Evolutionary conservation across 352 stramenopile species (phyloP), one percentile per base, ranked within the genome.

Genomic region (Ophiocytium majus): DNA sequence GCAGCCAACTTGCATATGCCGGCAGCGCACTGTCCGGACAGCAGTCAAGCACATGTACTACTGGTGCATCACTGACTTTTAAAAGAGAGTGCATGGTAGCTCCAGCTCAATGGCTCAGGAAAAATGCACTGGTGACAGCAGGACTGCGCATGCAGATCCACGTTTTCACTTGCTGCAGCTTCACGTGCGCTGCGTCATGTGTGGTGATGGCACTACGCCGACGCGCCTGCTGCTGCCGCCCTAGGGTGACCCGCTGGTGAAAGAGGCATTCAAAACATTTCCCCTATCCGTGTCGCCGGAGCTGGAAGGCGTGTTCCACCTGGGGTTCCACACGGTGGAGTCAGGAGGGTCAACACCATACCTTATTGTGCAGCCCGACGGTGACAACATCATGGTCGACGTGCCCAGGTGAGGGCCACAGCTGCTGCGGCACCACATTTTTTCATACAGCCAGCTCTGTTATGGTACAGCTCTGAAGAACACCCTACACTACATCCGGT

Each of bases 351-450:
- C 81, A 43, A 87, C 83, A 10, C 78, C 83, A 0, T 87, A 87
- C 75, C 79, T 87, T 14, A 87, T 87, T 80, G 83, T 83, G 33
- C 76, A 34, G 81, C 83, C 83, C 1, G 50, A 35, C 0, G 76
- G 79, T 32, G 76, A 66, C 0, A 87, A 87, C 79, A 83, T 87
- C 63, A 87, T 87, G 83, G 81, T 87, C 57, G 83, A 87, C 31
- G 76, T 82, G 28, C 83, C 83, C 0, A 85, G 83, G 83, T 87
- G 63, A 83, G 50, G 23, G 50, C 17, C n/a, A n/a, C n/a, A n/a
- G n/a, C n/a, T n/a, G n/a, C n/a, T n/a, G n/a, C n/a, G n/a, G n/a
- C n/a, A n/a, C n/a, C n/a, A n/a, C n/a, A n/a, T n/a, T n/a, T n/a
- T n/a, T n/a, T n/a, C n/a, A n/a, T n/a, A n/a, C n/a, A n/a, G n/a